phyloP scores from a whole-genome alignment of 495 filamentous ascomycete species.

The Bryoglossum gracile region DNA sequence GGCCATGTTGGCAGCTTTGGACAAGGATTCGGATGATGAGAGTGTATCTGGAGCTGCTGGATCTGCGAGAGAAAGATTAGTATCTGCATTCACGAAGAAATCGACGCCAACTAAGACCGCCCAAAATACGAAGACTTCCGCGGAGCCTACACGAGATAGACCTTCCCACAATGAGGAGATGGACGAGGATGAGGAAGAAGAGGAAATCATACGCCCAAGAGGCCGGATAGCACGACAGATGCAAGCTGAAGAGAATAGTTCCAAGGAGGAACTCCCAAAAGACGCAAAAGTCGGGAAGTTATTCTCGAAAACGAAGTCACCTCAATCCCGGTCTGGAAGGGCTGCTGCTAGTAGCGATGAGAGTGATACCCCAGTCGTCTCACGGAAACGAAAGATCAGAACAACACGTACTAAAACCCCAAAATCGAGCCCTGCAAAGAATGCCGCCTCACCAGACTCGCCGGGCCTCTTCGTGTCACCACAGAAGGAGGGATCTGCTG shows the following conservation, averaged over 20 bases:
- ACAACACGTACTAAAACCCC: slow-evolving; percentile 20
- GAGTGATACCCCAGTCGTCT: slow-evolving; percentile 20
- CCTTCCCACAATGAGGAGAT: slow-evolving; percentile 23
- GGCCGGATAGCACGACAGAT: slow-evolving; percentile 68
- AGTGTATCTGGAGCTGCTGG: slow-evolving; percentile 8
- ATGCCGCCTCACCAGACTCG: slow-evolving; percentile 33
- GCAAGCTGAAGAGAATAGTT: slow-evolving; percentile 33
- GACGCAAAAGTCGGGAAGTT: slow-evolving; percentile 20
- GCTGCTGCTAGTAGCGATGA: slow-evolving; percentile 20
- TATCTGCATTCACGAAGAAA: slow-evolving; percentile 11
- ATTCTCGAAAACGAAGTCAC: slow-evolving; percentile 6
- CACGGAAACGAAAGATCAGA: slow-evolving; percentile 19
- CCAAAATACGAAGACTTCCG: slow-evolving; percentile 12
- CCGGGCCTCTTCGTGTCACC: slow-evolving; percentile 42
- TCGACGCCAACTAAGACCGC: too few species aligned
- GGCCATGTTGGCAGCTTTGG: slow-evolving; percentile 57
- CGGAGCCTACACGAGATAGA: slow-evolving; percentile 13
- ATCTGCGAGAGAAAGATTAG: slow-evolving; percentile 14
- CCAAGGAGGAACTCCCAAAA: slow-evolving; percentile 11
- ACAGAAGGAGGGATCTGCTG: slow-evolving; percentile 19
- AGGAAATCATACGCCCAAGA: slow-evolving; percentile 50
- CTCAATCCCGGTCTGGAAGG: too few species aligned
- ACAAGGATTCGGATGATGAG: slow-evolving; percentile 37
- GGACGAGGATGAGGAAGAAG: slow-evolving; percentile 36
- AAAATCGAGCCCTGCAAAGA: slow-evolving; percentile 29